phyloP scores from a whole-genome alignment of 129 eudicot species.

The Saussurea involucrata region DNA sequence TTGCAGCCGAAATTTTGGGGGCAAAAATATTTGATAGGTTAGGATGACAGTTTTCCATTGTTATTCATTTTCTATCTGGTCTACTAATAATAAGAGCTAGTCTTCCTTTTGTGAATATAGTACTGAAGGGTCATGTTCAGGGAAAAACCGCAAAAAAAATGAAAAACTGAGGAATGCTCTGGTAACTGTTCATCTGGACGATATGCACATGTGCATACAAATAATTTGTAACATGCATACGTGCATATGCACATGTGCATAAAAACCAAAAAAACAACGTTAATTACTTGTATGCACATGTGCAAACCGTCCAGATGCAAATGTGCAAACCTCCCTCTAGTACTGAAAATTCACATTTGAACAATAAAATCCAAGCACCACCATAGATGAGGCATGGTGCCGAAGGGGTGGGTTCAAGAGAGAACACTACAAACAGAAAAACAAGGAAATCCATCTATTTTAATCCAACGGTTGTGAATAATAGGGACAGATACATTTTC shows the following conservation, averaged over 20 bases:
- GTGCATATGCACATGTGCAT: no score
- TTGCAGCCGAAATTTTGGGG: background rate
- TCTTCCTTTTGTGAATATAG: background rate
- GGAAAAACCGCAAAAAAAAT: no score
- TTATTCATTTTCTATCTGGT: background rate
- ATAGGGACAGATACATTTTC: background rate
- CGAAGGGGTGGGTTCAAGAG: background rate
- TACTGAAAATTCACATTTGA: background rate
- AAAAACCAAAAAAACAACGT: no score
- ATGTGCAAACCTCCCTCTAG: no score
- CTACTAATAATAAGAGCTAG: background rate
- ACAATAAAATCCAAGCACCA: constrained; percentile 2
- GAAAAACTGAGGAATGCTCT: no score
- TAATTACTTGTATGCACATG: no score
- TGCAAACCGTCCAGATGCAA: no score
- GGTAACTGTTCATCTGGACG: no score
- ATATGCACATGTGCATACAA: no score
- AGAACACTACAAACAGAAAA: background rate
- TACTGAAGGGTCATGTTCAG: no score
- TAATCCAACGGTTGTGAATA: background rate
- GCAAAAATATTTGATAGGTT: background rate
- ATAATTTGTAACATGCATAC: no score
- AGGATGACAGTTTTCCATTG: background rate
- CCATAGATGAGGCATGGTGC: background rate
- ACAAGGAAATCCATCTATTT: background rate